Base-by-base conservation (phyloP, 805 yeast genomes). In the Cyberlindnera galapagoensis region DNA sequence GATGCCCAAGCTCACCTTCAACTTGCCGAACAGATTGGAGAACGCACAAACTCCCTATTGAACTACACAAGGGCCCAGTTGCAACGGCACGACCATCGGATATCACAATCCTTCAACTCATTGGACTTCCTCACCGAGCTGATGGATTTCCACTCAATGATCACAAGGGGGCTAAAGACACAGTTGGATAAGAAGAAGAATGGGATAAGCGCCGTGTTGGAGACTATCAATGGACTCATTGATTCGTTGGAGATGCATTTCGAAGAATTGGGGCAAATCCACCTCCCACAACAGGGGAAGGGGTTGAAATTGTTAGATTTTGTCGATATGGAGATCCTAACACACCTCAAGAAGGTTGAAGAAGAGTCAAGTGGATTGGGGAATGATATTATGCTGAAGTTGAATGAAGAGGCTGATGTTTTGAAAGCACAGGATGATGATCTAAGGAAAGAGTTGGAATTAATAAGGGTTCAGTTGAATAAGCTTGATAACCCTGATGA, bases 1-100 rank as follows among this genome's bases (percentile, higher is more conserved):
- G 73, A 68, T 45, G 76, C 82, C 0, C 63, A 67, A 27, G 55
- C 51, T 34, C 65, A 69, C 15, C 59, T 76, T 21, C 51, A 63
- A 2, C 59, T 62, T 10, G 80, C 79, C 0, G 74, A 69, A 34
- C 56, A 60, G 7, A 46, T 70, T 4, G 75, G 83, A 32, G 61
- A 63, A n/a, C 63, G 61, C 21, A 77, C 80, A 13, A 69, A 68
- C 44, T 42, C 46, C 14, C 47, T 54, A 15, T 58, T 73, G 7
- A 51, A 56, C 1, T 51, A 54, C 9, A 59, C 67, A 2, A 51
- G 56, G 21, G 49, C 46, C n/a, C 50, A 59, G 10, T 54, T 72
- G 7, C 60, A 59, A 21, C 42, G 49, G 16, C 60, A 70, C 35
- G 67, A 71, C 23, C 57, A 60, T 10, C 49, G 56, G 24, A 52